Base-by-base conservation (phyloP, 352 stramenopile species). In the Phytophthora tentaculata region DNA sequence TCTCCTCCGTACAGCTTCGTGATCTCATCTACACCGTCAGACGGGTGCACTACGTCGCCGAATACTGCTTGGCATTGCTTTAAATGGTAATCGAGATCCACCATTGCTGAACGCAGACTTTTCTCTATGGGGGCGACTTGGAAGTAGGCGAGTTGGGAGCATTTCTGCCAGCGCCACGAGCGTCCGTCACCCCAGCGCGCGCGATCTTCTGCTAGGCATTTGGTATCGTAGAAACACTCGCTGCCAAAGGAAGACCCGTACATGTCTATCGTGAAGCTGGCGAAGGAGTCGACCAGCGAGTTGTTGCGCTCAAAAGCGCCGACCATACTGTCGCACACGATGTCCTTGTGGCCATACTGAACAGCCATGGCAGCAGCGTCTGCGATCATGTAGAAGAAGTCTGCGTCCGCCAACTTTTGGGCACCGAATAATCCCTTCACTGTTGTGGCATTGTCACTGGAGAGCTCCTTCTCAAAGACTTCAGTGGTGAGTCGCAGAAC, bases 311-410 rank as follows among this genome's bases (percentile, higher is more conserved):
- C 77, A 20, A 81, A 77, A 1, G 86, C 81, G 0, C 60, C 43
- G 2, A 79, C 59, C 81, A 93, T 90, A 60, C 72, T 76, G 24
- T 69, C 37, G 44, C 90, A 97, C 52, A 97, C 73, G 14, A 88
- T 49, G 22, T 94, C 74, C 67, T 97, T 97, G 69, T 88, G 79
- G 5, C 89, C 86, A 68, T 97, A 97, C 71, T 97, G 90, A 32
- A 95, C 87, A 5, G 84, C 86, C 90, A 97, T 97, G 1, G 90
- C 88, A 17, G 89, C 88, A 19, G 87, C 73, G 66, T 96, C 89
- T 8, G 89, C 89, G 50, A 96, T 77, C 90, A 97, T 97, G 75
- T 97, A 97, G 71, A 94, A 94, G 66, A 97, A 97, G 59, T 96
- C 89, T 14, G 77, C 71, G 28, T 94, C 83, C 8, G 55, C 71